Evolutionary conservation across 495 filamentous ascomycete species (phyloP), one percentile per base, ranked within the genome.

Genomic region (Ramalina intermedia): DNA sequence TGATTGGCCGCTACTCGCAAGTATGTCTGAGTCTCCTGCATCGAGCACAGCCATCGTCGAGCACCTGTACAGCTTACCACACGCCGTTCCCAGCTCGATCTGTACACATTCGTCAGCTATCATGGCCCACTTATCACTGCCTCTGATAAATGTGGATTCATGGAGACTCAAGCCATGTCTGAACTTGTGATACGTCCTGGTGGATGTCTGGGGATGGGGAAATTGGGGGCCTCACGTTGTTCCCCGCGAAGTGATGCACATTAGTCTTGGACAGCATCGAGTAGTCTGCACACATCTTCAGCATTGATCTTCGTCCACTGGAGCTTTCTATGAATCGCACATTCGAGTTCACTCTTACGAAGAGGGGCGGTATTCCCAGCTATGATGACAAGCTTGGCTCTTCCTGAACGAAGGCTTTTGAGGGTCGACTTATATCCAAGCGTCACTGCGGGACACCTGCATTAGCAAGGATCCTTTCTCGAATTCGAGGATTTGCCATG

Each of bases 1-100:
- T 27, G 33, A 35, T 23, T 17, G 18, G 16, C 44, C 44, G 11
- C 26, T 27, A 16, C 44, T 35, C 21, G 68, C 77, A 58, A 98
- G 76, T 68, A 96, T 96, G 72, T 98, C 90, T 48, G 85, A 91
- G 79, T 96, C 91, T 83, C 91, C 91, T 68, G 87, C 88, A 70
- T 96, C 89, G 39, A 96, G 70, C 66, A 96, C 81, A 52, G 88
- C 80, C 87, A 96, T 93, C 63, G 87, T 93, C 46, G 82, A 84
- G 77, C 87, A 94, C 56, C 71, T 65, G 64, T 66, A 72, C 7
- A 94, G 80, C 69, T 93, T 93, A 69, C 87, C 87, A 69, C 84
- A 87, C 42, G 89, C 85, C 59, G 87, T 95, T 53, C 91, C 91
- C 48, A 98, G 75, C 70, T 96, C 89, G 66, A 96, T 94, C 89